A percentile compares a stretch with the other conserved stretches of the same genome.
Conservation (phyloP, 495 filamentous ascomycete genomes). For the Trichoderma reesei region DNA sequence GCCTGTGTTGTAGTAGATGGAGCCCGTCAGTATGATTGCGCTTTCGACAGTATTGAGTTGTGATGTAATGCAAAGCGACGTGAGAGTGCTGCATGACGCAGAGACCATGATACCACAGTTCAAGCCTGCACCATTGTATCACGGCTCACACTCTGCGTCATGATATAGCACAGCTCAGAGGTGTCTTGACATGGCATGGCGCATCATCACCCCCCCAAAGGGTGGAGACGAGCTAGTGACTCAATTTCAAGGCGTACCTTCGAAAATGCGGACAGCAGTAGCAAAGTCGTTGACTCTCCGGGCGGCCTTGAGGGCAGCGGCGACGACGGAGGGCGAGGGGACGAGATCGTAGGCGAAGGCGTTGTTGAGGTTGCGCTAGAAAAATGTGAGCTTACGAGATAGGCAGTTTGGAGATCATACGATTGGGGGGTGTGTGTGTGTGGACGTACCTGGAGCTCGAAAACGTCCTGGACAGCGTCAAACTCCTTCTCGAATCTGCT, state of each 20-base stretch:
- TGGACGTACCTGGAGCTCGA: constrained; percentile 91
- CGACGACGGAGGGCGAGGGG: constrained; percentile 83
- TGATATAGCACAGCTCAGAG: too few species aligned
- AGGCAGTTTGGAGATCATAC: constrained; percentile 6
- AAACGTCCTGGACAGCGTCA: constrained; percentile 93
- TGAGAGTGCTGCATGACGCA: too few species aligned
- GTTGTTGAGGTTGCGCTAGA: constrained; percentile 99
- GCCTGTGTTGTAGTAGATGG: constrained; percentile 44
- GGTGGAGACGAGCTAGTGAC: constrained; percentile 5
- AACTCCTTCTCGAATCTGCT: constrained; percentile 99
- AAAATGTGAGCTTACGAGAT: constrained; percentile 9
- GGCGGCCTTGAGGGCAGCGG: constrained; percentile 82
- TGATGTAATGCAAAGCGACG: neutral
- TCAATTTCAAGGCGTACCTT: constrained; percentile 53
- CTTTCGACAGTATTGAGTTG: constrained; percentile 7
- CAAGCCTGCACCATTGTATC: too few species aligned
- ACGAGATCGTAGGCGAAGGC: constrained; percentile 99
- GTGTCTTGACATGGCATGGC: too few species aligned
- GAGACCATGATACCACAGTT: too few species aligned
- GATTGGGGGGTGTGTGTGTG: constrained; percentile 5
- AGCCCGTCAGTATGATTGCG: neutral
- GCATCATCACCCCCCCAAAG: neutral
- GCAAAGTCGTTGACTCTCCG: constrained; percentile 97
- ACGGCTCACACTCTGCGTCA: too few species aligned
- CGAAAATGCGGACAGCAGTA: constrained; percentile 94